Evolutionary conservation across 2,329 filamentous ascomycete genomes (phyloP).

Genomic region (Phyllosticta capitalensis): DNA sequence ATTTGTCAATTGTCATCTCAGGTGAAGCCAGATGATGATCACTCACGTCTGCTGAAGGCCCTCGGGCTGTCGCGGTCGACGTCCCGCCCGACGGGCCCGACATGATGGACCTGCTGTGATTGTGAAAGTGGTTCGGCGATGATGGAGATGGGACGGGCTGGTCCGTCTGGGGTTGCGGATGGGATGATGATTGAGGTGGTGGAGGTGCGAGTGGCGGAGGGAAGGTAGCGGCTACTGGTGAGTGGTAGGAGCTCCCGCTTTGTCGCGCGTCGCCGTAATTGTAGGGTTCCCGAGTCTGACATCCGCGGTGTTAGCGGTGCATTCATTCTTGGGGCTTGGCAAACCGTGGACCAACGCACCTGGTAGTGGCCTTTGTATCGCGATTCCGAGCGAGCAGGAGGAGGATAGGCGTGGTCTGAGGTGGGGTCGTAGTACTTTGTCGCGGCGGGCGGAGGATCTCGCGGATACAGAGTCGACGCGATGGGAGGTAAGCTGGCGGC

Average conservation of each 20-base stretch:
- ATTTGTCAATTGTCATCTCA: constrained; percentile 18
- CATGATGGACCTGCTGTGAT: constrained; percentile 12
- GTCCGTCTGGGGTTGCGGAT: constrained; percentile 24
- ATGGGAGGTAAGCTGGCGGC: constrained; percentile 30
- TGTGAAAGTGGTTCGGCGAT: constrained; percentile 27
- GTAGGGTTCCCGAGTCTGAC: constrained; percentile 26
- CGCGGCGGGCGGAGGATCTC: constrained; percentile 30
- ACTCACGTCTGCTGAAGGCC: constrained; percentile 27
- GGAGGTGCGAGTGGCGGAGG: constrained; percentile 27
- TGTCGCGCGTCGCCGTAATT: constrained; percentile 24
- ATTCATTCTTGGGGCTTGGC: not conserved
- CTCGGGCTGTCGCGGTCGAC: constrained; percentile 21
- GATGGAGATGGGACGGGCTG: constrained; percentile 29
- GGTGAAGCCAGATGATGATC: constrained; percentile 6
- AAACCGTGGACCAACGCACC: constrained; percentile 19
- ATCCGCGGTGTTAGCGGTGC: constrained; percentile 5
- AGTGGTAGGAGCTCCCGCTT: constrained; percentile 26
- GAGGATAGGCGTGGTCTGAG: constrained; percentile 33
- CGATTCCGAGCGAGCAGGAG: constrained; percentile 22
- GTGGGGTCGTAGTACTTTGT: constrained; percentile 43
- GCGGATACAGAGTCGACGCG: constrained; percentile 28
- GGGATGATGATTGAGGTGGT: constrained; percentile 29
- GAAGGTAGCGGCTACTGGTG: constrained; percentile 24
- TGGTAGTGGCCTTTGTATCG: constrained; percentile 26
- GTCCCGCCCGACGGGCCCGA: constrained; percentile 26